These are phyloP conservation scores for Microcos paniculata DNA, from an alignment of 345 rosid species.

Conservation along the genomic window DNA sequence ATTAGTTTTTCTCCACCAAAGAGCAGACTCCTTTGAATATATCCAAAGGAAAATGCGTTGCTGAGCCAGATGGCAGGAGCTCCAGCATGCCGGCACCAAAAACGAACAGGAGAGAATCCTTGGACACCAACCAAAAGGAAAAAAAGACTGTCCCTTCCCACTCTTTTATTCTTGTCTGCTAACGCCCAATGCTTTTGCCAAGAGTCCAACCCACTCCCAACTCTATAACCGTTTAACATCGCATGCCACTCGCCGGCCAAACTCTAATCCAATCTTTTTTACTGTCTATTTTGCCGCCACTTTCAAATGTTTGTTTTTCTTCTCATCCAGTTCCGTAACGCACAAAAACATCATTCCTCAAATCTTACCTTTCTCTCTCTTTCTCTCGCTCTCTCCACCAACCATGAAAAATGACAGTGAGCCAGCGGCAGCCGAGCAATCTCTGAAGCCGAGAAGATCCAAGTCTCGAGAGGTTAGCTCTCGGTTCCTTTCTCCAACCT, in stretches of 20 bases:
- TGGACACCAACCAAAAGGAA: neutral
- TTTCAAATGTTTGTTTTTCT: slow-evolving; percentile 46
- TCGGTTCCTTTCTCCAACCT: slow-evolving; percentile 51
- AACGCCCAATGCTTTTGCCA: neutral
- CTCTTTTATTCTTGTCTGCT: slow-evolving; percentile 17
- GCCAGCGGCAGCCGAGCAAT: slow-evolving; percentile 25
- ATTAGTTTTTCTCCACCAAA: too few species aligned
- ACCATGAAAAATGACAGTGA: slow-evolving; percentile 47
- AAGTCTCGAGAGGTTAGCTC: slow-evolving; percentile 67
- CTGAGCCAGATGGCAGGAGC: neutral
- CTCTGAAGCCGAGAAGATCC: slow-evolving; percentile 39
- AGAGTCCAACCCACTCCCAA: neutral
- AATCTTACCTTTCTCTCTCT: slow-evolving; percentile 1
- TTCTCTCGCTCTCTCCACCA: neutral
- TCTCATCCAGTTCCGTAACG: slow-evolving; percentile 25
- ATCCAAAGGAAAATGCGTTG: neutral
- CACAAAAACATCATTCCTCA: neutral
- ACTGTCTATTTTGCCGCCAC: slow-evolving; percentile 55
- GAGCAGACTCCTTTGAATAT: too few species aligned
- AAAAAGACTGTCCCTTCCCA: neutral
- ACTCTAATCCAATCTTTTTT: slow-evolving; percentile 16
- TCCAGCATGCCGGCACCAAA: neutral
- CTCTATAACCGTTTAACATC: too few species aligned
- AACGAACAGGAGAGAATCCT: neutral
- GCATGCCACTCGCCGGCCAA: slow-evolving; percentile 48